Base-by-base conservation (phyloP, 441 rosid genomes). In the Caryocar brasiliense region DNA sequence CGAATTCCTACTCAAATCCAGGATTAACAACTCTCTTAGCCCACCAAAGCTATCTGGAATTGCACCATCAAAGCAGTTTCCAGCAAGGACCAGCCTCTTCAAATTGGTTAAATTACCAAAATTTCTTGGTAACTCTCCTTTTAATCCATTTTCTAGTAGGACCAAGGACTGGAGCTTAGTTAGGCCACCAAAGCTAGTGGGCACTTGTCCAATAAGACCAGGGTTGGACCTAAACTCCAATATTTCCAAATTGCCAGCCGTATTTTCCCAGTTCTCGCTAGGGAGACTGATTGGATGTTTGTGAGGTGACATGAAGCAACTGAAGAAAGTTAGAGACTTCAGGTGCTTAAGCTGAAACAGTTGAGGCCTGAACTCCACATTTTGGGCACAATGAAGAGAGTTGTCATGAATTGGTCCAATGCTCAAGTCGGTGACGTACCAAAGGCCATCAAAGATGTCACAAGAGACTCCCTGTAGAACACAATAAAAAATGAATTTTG, bases 161-260 rank as follows among this genome's bases (percentile, higher is more conserved):
- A 87, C 96, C 4, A 92, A 52, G 30, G 95, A 85, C 47, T 82
- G 77, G 26, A 92, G 89, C 60, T 76, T 74, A 9, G 51, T 55
- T 39, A 92, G 80, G 58, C 49, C 24, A 30, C 78, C 79, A 19
- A 85, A 67, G 68, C 53, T 53, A 0, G 70, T 42, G 25, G 96
- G 98, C 21, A 86, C 29, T 58, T 68, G 70, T 40, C 95, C 96
- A 11, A 58, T 52, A 7, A 87, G 85, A 36, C 94, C 89, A 0
- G 77, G 87, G 64, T 92, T 87, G 12, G 89, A 75, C 58, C 96
- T 64, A 45, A 92, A 77, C 73, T 83, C 94, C 29, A 92, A 48
- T 26, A 73, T 72, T 58, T 87, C 84, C 62, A 91, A 66, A 66
- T 41, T 79, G 10, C 40, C 72, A 13, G 75, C 64, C 52, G 85